Evolutionary conservation across 2,329 filamentous ascomycete genomes (phyloP).

Genomic region (Arthrobotrys megalospora): DNA sequence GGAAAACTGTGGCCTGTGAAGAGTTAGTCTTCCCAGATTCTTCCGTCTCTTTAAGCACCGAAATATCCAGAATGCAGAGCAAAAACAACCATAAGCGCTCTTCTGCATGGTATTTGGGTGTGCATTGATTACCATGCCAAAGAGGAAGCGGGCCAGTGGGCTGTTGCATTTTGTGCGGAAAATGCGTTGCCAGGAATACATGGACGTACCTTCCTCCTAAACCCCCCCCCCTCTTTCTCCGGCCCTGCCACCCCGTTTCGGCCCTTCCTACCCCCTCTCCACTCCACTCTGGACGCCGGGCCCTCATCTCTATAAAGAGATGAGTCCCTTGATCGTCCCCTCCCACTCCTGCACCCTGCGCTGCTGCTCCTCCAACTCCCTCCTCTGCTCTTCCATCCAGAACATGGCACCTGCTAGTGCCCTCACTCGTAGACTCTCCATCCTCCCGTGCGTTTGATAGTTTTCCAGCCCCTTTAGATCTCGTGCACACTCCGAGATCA

Average conservation of each 20-base stretch:
- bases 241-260: too few species aligned
- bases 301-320: not conserved
- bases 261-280: not conserved
- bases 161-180: too few species aligned
- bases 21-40: too few species aligned
- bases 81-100: too few species aligned
- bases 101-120: too few species aligned
- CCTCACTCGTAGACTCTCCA: not conserved
- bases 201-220: not conserved
- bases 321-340: not conserved
- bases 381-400: conserved; percentile 6
- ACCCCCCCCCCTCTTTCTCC: not conserved
- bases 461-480: conserved; percentile 9
- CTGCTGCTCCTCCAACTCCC: conserved; percentile 11
- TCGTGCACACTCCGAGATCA: conserved; percentile 8
- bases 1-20: too few species aligned
- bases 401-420: conserved; percentile 2
- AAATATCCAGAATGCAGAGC: too few species aligned
- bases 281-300: not conserved
- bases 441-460: not conserved
- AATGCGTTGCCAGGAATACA: too few species aligned
- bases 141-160: too few species aligned
- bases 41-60: too few species aligned
- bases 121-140: too few species aligned
- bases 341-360: conserved; percentile 15